These are phyloP conservation scores for Balakata baccata DNA, from an alignment of 345 rosid genomes.

Conservation along the genomic window DNA sequence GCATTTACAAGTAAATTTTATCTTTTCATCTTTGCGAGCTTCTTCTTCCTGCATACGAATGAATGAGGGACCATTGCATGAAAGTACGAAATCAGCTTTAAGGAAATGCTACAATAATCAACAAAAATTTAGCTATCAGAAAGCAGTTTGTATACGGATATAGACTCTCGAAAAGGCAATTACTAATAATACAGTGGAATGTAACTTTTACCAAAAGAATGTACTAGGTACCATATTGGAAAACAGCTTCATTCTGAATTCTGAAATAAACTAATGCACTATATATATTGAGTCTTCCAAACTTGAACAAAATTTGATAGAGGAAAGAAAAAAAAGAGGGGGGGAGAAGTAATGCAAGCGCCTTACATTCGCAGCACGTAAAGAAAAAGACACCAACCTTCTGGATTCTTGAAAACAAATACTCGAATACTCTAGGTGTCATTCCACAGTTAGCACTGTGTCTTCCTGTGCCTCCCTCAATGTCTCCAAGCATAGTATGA, in stretches of 20 bases:
- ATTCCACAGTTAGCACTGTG: conserved; percentile 95
- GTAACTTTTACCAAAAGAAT: neutral
- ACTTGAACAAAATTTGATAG: neutral
- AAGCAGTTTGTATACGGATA: conserved; percentile 1
- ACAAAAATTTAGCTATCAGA: neutral
- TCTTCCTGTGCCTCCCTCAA: conserved; percentile 89
- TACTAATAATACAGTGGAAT: neutral
- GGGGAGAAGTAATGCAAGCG: neutral
- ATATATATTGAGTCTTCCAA: neutral
- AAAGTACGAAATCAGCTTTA: neutral
- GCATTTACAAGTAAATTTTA: conserved; percentile 80
- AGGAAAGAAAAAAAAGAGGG: neutral
- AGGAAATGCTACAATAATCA: neutral
- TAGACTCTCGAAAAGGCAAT: neutral
- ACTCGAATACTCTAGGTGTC: conserved; percentile 95
- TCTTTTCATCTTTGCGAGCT: conserved; percentile 71
- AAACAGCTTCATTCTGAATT: neutral
- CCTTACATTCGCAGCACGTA: neutral
- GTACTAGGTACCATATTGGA: neutral
- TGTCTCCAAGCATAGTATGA: conserved; percentile 99
- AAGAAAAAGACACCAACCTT: conserved; percentile 47
- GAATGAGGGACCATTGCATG: neutral
- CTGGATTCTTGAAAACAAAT: conserved; percentile 81
- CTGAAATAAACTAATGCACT: neutral
- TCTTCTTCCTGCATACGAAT: conserved; percentile 69